Percentiles rank a stretch among this genome's conserved stretches.
These are phyloP conservation scores for Chlorociboria aeruginascens DNA, from an alignment of 495 filamentous ascomycete species.

Conservation along the genomic window DNA sequence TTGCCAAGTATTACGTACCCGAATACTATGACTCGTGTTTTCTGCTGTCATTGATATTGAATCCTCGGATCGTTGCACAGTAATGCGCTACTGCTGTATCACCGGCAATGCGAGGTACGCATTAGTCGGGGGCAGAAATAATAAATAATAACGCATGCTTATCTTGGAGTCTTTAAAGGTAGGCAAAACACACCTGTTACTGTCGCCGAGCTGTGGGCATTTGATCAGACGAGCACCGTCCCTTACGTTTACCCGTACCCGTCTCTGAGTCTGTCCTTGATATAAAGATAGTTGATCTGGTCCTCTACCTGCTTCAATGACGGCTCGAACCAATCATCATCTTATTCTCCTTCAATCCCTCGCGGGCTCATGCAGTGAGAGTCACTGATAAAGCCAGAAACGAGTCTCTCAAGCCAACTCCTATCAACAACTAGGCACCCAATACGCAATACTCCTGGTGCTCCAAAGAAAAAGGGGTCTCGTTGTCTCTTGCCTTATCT, in stretches of 20 bases:
- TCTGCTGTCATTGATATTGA: constrained; percentile 17
- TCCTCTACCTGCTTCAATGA: constrained; percentile 14
- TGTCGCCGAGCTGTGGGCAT: background rate
- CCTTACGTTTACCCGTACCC: background rate
- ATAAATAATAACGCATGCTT: constrained; percentile 4
- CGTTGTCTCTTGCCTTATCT: background rate
- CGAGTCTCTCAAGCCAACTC: no score
- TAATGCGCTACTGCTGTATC: background rate
- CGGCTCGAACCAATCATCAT: constrained; percentile 10
- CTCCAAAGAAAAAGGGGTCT: background rate
- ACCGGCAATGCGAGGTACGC: constrained; percentile 12
- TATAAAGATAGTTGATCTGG: no score
- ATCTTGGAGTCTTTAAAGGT: constrained; percentile 3
- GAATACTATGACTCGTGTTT: constrained; percentile 13
- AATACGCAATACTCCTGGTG: background rate
- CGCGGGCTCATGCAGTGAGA: constrained; percentile 15
- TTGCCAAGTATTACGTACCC: constrained; percentile 15
- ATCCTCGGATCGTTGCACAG: background rate
- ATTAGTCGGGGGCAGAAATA: constrained; percentile 2
- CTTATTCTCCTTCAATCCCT: constrained; percentile 18
- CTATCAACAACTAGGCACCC: no score
- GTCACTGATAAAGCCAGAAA: constrained; percentile 7
- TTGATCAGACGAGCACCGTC: background rate
- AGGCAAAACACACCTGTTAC: background rate
- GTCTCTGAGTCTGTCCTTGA: no score